Base-by-base conservation (phyloP, 2,329 filamentous ascomycete species). In the Fusarium napiforme region DNA sequence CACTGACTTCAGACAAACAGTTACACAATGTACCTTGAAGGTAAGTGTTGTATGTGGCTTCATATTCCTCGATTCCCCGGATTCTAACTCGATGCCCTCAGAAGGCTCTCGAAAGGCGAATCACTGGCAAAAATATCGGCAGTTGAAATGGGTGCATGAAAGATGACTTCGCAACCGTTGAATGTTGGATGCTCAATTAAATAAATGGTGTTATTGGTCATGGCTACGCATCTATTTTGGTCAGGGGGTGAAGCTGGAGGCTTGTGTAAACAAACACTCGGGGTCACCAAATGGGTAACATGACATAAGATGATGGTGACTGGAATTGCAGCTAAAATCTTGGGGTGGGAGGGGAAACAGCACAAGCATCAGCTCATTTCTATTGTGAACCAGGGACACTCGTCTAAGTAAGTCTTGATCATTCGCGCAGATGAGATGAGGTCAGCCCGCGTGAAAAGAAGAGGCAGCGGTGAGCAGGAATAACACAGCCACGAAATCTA, bases 351-450 rank as follows among this genome's bases (percentile, higher is more conserved):
- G 53, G 64, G 60, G 37, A 45, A 56, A 63, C 40, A 60, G 63
- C 40, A 56, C 50, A 62, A 59, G 43, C 43, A 74, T 76, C 74
- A 76, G 72, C 58, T 75, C 72, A 76, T 72, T 63, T 46, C 62
- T 74, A 57, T 65, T 64, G 47, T 60, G 28, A 70, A 70, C 45
- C 62, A 45, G 67, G 58, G 50, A 68, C 52, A 69, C 49, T 49
- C 39, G 47, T 47, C 59, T 58, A 55, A 69, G 64, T 43, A 55
- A 26, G 30, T 19, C 45, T 57, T 40, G 57, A 52, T 45, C 52
- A 40, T 47, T 57, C 21, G 18, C 52, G 32, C 37, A 49, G 56
- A 55, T 39, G 59, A 57, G 32, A 52, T 49, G 37, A 59, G 40
- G 49, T 52, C 60, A 50, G 50, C 57, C 32, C 45, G 32, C 36